These are phyloP conservation scores for Phaeoacremonium minimum DNA, from an alignment of 2,329 filamentous ascomycete species.

Conservation along the genomic window DNA sequence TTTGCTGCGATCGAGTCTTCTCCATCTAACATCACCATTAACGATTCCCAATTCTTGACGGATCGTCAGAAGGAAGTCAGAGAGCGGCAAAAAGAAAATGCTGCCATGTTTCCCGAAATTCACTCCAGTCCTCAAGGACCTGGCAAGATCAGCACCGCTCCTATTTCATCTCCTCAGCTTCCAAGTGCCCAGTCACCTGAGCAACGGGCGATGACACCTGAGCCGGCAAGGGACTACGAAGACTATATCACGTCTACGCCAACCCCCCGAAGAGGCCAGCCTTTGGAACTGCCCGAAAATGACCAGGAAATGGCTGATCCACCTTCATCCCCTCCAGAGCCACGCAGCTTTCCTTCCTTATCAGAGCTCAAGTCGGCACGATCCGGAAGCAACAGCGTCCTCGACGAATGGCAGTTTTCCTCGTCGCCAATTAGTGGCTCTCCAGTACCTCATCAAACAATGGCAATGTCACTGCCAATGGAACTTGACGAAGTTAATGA, in stretches of 20 bases:
- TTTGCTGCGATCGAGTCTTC: slow-evolving; percentile 68
- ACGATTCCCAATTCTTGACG: slow-evolving; percentile 71
- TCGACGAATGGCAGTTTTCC: slow-evolving; percentile 48
- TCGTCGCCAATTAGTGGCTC: slow-evolving; percentile 53
- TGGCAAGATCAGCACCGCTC: slow-evolving; percentile 8
- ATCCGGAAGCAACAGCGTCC: slow-evolving; percentile 32
- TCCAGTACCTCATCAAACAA: slow-evolving; percentile 30
- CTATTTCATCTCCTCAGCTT: slow-evolving; percentile 1
- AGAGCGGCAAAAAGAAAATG: slow-evolving; percentile 64
- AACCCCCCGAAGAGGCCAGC: slow-evolving; percentile 53
- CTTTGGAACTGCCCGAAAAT: slow-evolving; percentile 39
- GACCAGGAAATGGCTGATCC: slow-evolving; percentile 46
- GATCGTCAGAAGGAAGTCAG: slow-evolving; percentile 76
- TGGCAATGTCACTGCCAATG: slow-evolving; percentile 13
- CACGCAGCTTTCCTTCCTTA: slow-evolving; percentile 46
- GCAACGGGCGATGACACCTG: slow-evolving; percentile 38
- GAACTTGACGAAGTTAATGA: slow-evolving; percentile 13
- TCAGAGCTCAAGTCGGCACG: slow-evolving; percentile 48
- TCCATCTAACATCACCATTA: slow-evolving; percentile 35
- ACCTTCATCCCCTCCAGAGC: slow-evolving; percentile 55
- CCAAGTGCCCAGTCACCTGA: slow-evolving; percentile 4
- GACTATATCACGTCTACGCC: slow-evolving; percentile 57
- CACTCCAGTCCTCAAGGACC: slow-evolving; percentile 44
- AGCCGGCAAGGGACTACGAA: slow-evolving; percentile 36
- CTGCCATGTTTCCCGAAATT: slow-evolving; percentile 65